A percentile compares a stretch with the other conserved stretches of the same genome.
Evolutionary conservation across 2,329 filamentous ascomycete genomes (phyloP).

Genomic region (Elsinoe perseae): DNA sequence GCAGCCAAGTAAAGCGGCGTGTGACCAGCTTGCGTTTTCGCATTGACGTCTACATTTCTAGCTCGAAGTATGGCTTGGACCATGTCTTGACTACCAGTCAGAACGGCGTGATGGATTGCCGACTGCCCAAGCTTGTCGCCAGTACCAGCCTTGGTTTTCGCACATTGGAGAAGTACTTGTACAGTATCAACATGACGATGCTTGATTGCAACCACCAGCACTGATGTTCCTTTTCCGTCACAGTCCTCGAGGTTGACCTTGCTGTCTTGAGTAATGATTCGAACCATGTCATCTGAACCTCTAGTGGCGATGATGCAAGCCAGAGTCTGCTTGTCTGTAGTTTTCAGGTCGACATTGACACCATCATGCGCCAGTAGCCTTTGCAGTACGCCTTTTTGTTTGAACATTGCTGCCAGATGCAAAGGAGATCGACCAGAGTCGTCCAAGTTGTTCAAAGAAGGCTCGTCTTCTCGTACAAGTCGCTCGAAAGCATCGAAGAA

Average conservation of each 20-base stretch:
- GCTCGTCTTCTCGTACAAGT: background rate
- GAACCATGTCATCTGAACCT: background rate
- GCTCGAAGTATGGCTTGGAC: background rate
- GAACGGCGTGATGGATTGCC: background rate
- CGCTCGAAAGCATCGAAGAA: background rate
- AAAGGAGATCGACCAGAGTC: background rate
- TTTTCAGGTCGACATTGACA: background rate
- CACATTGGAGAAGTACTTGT: background rate
- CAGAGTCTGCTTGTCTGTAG: background rate
- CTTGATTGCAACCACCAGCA: background rate
- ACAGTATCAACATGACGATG: background rate
- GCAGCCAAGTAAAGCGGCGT: background rate
- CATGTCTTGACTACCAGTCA: background rate
- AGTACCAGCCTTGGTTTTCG: background rate
- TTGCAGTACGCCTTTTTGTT: background rate
- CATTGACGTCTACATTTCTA: background rate
- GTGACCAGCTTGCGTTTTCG: background rate
- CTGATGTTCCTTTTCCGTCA: background rate
- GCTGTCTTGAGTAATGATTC: background rate
- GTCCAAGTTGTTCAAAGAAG: background rate
- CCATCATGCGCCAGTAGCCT: background rate
- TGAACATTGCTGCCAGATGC: background rate
- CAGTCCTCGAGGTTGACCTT: background rate
- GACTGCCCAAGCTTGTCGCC: background rate
- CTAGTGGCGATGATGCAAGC: background rate